Base-by-base conservation (phyloP, 2,329 filamentous ascomycete species). In the Catunica adiposa region DNA sequence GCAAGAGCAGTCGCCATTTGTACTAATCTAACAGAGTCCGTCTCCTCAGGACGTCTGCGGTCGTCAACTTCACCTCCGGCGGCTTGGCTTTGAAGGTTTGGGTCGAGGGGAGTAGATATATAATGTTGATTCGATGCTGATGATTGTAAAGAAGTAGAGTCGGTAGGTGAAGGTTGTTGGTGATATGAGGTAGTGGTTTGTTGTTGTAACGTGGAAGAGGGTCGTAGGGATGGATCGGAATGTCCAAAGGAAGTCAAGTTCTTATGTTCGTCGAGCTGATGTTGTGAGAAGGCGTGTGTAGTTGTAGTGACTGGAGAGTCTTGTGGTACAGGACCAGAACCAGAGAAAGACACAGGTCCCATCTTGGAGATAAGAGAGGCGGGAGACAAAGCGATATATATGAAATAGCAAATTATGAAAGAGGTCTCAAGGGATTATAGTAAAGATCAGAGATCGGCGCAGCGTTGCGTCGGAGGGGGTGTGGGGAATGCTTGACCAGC, bases 1-100 rank as follows among this genome's bases (percentile, higher is more conserved):
- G 86, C 83, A 56, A 88, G 76, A 61, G 83, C 83, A 59, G 74
- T 72, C 51, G 77, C 72, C 74, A 80, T 79, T 65, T 74, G 79
- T 62, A 73, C 70, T 51, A 78, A 68, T 20, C 75, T 71, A 42
- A 70, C 31, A 23, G 56, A 58, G 46, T 58, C 53, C 29, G 46
- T 46, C 34, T 58, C 53, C 51, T 58, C 56, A 17, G 53, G 50
- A 22, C 31, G 56, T 23, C 48, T 46, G 53, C 50, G 40, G 42
- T 47, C 48, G 48, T 58, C 56, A 11, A 52, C 15, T 15, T 52
- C n/a, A 17, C 50, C 31, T 52, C 50, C 31, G 34, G 31, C 31
- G 50, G 31, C 50, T 52, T 40, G 29, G 11, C 29, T 52, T 38
- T 54, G 51, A n/a, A 46, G 29, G 9, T 50, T 31, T 9, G 25